These are phyloP conservation scores for Fusarium nematophilum DNA, from an alignment of 2,329 filamentous ascomycete genomes.

Conservation along the genomic window DNA sequence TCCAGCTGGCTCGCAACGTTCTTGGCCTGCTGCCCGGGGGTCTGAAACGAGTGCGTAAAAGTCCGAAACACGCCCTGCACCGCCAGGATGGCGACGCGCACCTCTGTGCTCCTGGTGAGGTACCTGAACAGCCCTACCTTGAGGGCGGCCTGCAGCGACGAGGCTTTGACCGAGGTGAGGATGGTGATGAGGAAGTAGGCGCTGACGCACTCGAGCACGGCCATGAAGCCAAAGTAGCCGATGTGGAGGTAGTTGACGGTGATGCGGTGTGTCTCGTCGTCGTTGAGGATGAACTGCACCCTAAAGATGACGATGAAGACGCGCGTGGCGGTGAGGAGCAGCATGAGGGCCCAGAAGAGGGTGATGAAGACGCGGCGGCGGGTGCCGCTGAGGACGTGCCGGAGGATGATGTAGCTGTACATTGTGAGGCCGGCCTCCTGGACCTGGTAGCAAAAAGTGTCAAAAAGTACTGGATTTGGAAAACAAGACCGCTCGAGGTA, in stretches of 20 bases:
- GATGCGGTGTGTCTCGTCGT: conserved; percentile 27
- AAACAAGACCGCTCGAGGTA: too few species aligned
- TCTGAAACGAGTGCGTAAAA: conserved; percentile 44
- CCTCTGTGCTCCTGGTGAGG: conserved; percentile 50
- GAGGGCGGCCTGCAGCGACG: conserved; percentile 27
- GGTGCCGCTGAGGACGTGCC: conserved; percentile 37
- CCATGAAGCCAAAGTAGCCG: conserved; percentile 53
- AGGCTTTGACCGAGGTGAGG: conserved; percentile 44
- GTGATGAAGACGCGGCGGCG: conserved; percentile 15
- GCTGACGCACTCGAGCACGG: conserved; percentile 51
- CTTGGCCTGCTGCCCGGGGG: too few species aligned
- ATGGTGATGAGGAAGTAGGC: conserved; percentile 51
- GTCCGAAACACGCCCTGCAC: conserved; percentile 50
- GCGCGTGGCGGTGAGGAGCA: conserved; percentile 61
- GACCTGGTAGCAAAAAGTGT: too few species aligned
- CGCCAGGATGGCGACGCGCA: conserved; percentile 49
- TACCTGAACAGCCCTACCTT: conserved; percentile 50
- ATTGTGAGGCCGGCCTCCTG: too few species aligned
- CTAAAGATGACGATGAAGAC: conserved; percentile 48
- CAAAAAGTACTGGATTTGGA: too few species aligned
- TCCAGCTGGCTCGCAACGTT: too few species aligned
- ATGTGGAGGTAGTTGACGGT: conserved; percentile 52
- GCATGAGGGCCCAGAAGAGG: conserved; percentile 67
- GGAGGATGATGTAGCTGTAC: too few species aligned
- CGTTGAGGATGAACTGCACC: conserved; percentile 42